Base-by-base conservation (phyloP, 2,329 filamentous ascomycete genomes). In the Phyllosticta paracitricarpa region DNA sequence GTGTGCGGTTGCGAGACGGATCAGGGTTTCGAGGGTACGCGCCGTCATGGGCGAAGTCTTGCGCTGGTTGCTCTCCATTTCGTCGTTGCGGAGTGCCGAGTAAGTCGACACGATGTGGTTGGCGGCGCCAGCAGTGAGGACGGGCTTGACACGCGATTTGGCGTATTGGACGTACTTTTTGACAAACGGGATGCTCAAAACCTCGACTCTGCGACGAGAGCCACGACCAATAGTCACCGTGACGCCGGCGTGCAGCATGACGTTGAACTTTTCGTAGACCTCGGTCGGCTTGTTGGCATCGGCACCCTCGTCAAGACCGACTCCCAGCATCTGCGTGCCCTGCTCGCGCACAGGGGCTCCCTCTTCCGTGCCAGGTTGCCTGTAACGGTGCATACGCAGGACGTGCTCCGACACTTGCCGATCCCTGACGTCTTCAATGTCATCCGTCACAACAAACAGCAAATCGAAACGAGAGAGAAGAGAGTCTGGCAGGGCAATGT, bases 161-260 rank as follows among this genome's bases (percentile, higher is more conserved):
- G 94, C 91, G 74, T 99, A 99, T 72, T 99, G 94, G 54, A 99
- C 95, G 75, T 97, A 99, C 77, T 99, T 99, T 79, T 99, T 99
- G 80, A 99, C 91, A 76, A 99, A 99, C 0, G 92, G 89, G 63
- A 99, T 97, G 76, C 89, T 96, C 59, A 99, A 80, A 14, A 99
- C 89, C 73, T 97, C 91, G 4, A 89, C 84, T 65, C 88, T 88
- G 73, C 89, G 89, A 67, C 84, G 85, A 26, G 87, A 78, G 10
- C 89, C 89, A 51, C 90, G 84, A 9, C 89, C 88, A 12, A 86
- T 81, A 3, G 87, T 90, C 17, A 90, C 76, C 6, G 86, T 90
- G 55, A 97, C 90, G 63, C 94, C 94, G 9, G 91, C 89, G 71
- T 99, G 94, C 52, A 99, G 83, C 90, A 97, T 96, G 30, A 89